These are phyloP conservation scores for Chaetomium cochliodes DNA, from an alignment of 495 filamentous ascomycete genomes.

Conservation along the genomic window DNA sequence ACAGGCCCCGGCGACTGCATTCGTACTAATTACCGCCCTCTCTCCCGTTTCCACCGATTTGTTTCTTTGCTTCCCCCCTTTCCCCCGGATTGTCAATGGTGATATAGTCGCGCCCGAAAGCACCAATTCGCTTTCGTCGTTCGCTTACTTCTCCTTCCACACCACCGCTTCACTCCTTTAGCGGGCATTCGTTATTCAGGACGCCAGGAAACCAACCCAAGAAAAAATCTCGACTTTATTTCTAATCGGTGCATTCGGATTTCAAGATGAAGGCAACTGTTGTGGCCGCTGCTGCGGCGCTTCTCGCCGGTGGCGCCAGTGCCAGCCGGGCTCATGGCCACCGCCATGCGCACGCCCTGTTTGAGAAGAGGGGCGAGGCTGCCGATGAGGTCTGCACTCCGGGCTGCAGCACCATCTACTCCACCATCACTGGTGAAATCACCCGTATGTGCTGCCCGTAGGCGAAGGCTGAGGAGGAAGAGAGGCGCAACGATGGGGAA, in stretches of 20 bases:
- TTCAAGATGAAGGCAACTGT: constrained; percentile 66
- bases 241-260: not conserved
- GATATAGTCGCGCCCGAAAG: constrained; percentile 52
- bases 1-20: constrained; percentile 24
- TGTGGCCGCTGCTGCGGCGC: constrained; percentile 63
- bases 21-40: constrained; percentile 30
- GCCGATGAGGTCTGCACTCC: constrained; percentile 51
- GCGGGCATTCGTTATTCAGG: constrained; percentile 75
- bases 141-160: constrained; percentile 46
- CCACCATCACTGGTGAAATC: constrained; percentile 57
- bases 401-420: constrained; percentile 66
- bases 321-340: constrained; percentile 46
- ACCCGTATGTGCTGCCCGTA: constrained; percentile 50
- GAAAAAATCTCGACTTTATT: constrained; percentile 22
- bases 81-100: constrained; percentile 47
- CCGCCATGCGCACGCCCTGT: constrained; percentile 62
- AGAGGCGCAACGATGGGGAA: not conserved
- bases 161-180: constrained; percentile 96
- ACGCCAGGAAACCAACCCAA: constrained; percentile 27
- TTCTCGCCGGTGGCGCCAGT: constrained; percentile 61
- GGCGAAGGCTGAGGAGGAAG: not conserved
- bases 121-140: constrained; percentile 52
- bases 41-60: constrained; percentile 24
- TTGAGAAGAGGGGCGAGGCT: constrained; percentile 47
- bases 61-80: constrained; percentile 38